These are phyloP conservation scores for Yarrowia sp. DNA, from an alignment of 805 yeast genomes.

Conservation along the genomic window DNA sequence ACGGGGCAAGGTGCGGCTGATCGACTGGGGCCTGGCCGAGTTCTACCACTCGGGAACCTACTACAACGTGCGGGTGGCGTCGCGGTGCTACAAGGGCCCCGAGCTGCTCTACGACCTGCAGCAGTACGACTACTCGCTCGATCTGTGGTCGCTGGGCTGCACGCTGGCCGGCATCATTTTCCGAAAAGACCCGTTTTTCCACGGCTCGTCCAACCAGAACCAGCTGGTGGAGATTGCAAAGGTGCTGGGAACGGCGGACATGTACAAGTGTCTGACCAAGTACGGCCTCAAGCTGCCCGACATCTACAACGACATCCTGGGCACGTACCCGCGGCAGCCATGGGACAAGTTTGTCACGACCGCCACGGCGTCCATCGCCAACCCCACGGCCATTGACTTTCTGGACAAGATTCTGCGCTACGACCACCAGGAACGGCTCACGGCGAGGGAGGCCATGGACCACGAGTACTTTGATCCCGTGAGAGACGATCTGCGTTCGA, in stretches of 20 bases:
- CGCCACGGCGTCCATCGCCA: constrained; percentile 64
- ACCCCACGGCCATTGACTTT: constrained; percentile 73
- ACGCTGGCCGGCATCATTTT: constrained; percentile 87
- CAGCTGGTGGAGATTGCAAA: constrained; percentile 87
- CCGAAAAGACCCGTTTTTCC: constrained; percentile 88
- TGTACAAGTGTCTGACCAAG: constrained; percentile 62
- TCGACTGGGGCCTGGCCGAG: constrained; percentile 95
- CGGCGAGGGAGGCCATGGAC: constrained; percentile 84
- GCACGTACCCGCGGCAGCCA: constrained; percentile 76
- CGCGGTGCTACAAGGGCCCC: constrained; percentile 89
- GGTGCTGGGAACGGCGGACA: constrained; percentile 79
- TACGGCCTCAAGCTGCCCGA: constrained; percentile 68
- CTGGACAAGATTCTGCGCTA: constrained; percentile 75
- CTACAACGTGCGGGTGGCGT: constrained; percentile 88
- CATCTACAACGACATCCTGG: constrained; percentile 77
- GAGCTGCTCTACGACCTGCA: constrained; percentile 80
- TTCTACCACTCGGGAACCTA: constrained; percentile 87
- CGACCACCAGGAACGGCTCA: constrained; percentile 84
- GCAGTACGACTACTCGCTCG: constrained; percentile 83
- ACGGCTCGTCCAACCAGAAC: constrained; percentile 87
- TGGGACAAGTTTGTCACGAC: constrained; percentile 77
- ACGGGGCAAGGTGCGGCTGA: constrained; percentile 58
- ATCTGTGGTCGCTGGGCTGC: constrained; percentile 89
- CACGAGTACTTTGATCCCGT: constrained; percentile 49
- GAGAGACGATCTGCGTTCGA: constrained; percentile 29